Evolutionary conservation across 345 rosid genomes (phyloP).

Genomic region (Euphorbia pulcherrima): DNA sequence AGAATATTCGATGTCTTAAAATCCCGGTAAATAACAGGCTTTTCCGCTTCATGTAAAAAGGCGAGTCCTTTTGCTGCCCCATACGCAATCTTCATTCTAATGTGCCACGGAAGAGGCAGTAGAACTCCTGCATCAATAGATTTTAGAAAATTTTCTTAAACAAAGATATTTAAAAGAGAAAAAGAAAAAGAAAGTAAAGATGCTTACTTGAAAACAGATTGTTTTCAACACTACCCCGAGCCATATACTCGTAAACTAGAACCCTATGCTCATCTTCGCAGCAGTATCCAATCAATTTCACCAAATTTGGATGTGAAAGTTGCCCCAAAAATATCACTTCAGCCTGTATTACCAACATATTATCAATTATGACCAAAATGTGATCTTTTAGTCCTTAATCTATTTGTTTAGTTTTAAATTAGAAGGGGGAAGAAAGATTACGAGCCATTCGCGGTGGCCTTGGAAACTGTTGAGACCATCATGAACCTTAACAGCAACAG

Average conservation of each 20-base stretch:
- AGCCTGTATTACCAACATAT: slow-evolving; percentile 45
- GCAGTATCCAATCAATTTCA: slow-evolving; percentile 88
- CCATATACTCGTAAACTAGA: slow-evolving; percentile 83
- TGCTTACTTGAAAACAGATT: slow-evolving; percentile 81
- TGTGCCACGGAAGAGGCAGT: slow-evolving; percentile 86
- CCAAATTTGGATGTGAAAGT: slow-evolving; percentile 93
- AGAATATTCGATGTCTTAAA: slow-evolving; percentile 94
- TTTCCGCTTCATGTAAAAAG: slow-evolving; percentile 89
- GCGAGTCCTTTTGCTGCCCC: slow-evolving; percentile 99
- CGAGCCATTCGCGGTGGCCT: slow-evolving; percentile 99
- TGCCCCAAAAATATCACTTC: slow-evolving; percentile 96
- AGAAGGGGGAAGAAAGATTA: slow-evolving; percentile 24
- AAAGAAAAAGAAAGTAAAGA: not conserved
- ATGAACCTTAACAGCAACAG: slow-evolving; percentile 94
- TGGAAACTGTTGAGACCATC: slow-evolving; percentile 88
- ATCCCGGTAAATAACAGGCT: slow-evolving; percentile 94
- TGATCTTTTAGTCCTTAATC: too few relatives aligned
- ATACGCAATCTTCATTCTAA: slow-evolving; percentile 85
- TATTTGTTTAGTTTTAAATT: too few relatives aligned
- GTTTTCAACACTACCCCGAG: slow-evolving; percentile 89
- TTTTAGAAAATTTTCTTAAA: too few relatives aligned
- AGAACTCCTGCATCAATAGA: slow-evolving; percentile 57
- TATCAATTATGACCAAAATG: too few relatives aligned
- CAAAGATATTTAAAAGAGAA: too few relatives aligned
- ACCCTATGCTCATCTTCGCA: slow-evolving; percentile 86